Evolutionary conservation across 768 basidiomycete genomes (phyloP).

Genomic region (Amanita inopinata): DNA sequence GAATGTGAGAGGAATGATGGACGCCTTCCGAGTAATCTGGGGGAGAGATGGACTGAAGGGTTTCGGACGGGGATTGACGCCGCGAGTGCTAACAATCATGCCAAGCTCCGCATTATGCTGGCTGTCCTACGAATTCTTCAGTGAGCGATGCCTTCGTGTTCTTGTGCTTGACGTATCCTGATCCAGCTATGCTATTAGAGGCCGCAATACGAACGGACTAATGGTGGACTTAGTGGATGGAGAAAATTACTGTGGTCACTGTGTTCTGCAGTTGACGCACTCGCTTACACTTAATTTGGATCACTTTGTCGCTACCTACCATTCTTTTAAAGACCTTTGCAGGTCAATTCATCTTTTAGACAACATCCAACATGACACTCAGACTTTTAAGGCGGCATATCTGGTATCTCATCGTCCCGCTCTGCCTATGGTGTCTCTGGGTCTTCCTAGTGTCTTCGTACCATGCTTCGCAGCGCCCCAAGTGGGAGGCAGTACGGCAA

Average conservation of each 20-base stretch:
- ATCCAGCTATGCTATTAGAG: constrained; percentile 29
- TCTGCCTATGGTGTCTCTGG: constrained; percentile 7
- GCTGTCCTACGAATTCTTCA: constrained; percentile 98
- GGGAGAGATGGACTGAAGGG: constrained; percentile 76
- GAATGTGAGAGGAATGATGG: constrained; percentile 71
- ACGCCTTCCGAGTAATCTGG: constrained; percentile 88
- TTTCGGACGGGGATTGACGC: constrained; percentile 79
- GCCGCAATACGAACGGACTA: constrained; percentile 51
- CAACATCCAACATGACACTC: neutral
- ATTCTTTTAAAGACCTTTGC: neutral
- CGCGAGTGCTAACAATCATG: constrained; percentile 89
- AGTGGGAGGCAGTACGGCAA: too few species aligned
- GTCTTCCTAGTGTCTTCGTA: neutral
- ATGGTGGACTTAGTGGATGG: neutral
- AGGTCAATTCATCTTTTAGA: neutral
- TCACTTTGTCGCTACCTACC: neutral
- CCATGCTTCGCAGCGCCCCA: too few species aligned
- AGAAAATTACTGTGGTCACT: neutral
- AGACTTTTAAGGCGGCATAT: neutral
- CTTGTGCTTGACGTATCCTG: constrained; percentile 6
- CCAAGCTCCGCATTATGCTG: constrained; percentile 96
- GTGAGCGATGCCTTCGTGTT: constrained; percentile 41
- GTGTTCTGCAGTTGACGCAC: too few species aligned
- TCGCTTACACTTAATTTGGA: neutral
- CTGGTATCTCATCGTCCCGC: neutral